These are phyloP conservation scores for Asterochloris erici DNA, from an alignment of 139 green algal genomes.

Conservation along the genomic window DNA sequence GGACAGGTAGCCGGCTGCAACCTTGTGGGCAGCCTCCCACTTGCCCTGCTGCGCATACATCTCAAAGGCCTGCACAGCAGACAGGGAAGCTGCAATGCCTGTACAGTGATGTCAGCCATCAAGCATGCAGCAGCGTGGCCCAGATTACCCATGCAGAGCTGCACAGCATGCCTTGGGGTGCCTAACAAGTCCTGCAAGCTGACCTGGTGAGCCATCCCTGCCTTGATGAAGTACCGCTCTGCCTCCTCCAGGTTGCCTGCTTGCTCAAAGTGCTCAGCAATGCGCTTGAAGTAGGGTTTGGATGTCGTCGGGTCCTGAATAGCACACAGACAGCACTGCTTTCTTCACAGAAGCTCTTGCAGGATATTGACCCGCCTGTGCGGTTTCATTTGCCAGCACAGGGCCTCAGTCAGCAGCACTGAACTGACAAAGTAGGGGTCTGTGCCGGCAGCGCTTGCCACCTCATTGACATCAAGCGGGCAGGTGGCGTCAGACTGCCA, in stretches of 20 bases:
- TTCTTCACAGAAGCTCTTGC: no score
- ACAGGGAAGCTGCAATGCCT: not conserved
- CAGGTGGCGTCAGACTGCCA: no score
- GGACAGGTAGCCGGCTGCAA: conserved; percentile 67
- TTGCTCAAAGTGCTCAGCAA: conserved; percentile 43
- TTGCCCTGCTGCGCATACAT: conserved; percentile 74
- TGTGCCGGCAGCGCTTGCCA: no score
- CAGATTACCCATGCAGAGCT: not conserved
- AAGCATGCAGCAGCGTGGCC: not conserved
- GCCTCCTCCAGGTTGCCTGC: conserved; percentile 54
- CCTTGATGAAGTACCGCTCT: conserved; percentile 72
- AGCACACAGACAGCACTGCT: not conserved
- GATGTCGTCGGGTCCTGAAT: conserved; percentile 42
- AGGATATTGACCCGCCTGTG: no score
- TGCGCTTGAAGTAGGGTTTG: conserved; percentile 60
- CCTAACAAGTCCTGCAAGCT: not conserved
- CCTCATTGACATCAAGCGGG: no score
- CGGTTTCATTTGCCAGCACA: no score
- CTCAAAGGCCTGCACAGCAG: conserved; percentile 11
- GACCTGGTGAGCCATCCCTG: conserved; percentile 36
- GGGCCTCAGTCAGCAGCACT: no score
- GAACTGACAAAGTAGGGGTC: no score
- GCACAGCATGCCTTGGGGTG: no score
- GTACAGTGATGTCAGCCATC: no score
- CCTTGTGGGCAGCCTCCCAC: conserved; percentile 75